These are phyloP conservation scores for Chalciporus sphaerocephalus DNA, from an alignment of 768 basidiomycete species.

Conservation along the genomic window DNA sequence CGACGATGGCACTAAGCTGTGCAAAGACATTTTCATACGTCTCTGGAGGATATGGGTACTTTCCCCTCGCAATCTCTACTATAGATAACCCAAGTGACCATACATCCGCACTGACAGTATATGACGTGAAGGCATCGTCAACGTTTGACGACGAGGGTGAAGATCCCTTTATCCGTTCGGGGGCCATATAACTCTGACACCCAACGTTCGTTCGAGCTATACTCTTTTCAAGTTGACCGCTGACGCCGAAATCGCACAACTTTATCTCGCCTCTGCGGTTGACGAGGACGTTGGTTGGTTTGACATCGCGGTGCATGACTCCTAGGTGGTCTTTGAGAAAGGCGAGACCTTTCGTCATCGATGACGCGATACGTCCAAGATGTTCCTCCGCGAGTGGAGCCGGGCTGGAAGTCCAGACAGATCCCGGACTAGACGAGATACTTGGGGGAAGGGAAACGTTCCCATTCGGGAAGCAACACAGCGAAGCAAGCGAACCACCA, in stretches of 20 bases:
- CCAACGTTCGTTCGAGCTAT: conserved; percentile 98
- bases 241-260: conserved; percentile 98
- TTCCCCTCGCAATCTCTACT: conserved; percentile 86
- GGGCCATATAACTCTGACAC: conserved; percentile 98
- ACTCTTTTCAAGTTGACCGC: conserved; percentile 93
- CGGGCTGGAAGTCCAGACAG: conserved; percentile 33
- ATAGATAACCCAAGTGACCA: conserved; percentile 95
- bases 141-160: conserved; percentile 40
- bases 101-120: conserved; percentile 95
- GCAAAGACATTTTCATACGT: conserved; percentile 97
- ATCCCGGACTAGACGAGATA: conserved; percentile 30
- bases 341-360: conserved; percentile 84
- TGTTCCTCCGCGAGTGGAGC: conserved; percentile 65
- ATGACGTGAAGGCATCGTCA: conserved; percentile 44
- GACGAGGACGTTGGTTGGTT: conserved; percentile 91
- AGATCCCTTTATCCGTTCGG: conserved; percentile 95
- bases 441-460: conserved; percentile 34
- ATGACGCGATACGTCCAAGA: conserved; percentile 72
- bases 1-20: conserved; percentile 93
- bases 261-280: conserved; percentile 88
- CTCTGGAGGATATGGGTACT: conserved; percentile 96
- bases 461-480: conserved; percentile 45
- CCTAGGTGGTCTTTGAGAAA: conserved; percentile 95
- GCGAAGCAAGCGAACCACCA: conserved; percentile 88
- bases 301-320: conserved; percentile 83